A percentile compares a stretch with the other conserved stretches of the same genome.
Conservation (phyloP, 2,329 filamentous ascomycete genomes). For the Aureobasidium sp. region DNA sequence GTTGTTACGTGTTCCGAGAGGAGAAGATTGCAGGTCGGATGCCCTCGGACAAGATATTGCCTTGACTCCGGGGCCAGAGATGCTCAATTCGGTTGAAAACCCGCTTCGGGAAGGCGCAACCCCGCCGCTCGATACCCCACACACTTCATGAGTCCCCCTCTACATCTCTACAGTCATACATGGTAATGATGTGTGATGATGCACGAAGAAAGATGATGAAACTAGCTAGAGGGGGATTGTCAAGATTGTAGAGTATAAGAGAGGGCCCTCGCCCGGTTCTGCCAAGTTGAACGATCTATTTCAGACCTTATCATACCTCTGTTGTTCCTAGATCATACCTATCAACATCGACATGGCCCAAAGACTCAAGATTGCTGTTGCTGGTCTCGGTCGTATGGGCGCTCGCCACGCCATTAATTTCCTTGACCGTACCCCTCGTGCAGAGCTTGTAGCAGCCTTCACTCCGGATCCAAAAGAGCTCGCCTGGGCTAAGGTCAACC, state of each 20-base stretch:
- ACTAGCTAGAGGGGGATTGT: background rate
- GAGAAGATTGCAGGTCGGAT: background rate
- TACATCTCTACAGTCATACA: background rate
- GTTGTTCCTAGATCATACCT: background rate
- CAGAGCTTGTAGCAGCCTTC: slow-evolving; percentile 43
- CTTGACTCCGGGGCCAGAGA: background rate
- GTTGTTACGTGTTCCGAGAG: background rate
- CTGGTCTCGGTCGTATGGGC: slow-evolving; percentile 47
- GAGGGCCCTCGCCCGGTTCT: background rate
- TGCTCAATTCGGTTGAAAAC: background rate
- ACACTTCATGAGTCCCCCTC: background rate
- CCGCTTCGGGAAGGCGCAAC: background rate
- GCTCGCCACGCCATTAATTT: slow-evolving; percentile 45
- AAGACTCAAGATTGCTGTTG: slow-evolving; percentile 39
- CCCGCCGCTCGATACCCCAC: background rate
- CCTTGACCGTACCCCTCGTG: slow-evolving; percentile 38
- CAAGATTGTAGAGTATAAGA: background rate
- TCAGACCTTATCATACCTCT: background rate
- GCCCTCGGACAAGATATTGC: background rate
- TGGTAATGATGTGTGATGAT: background rate
- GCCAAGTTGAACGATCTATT: no score
- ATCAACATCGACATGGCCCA: background rate
- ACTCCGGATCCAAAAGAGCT: slow-evolving; percentile 39
- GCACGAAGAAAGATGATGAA: background rate
- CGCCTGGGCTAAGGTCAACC: slow-evolving; percentile 37